Base-by-base conservation (phyloP, 192 early-diverging fungal species). In the Rhizophlyctis rosea region DNA sequence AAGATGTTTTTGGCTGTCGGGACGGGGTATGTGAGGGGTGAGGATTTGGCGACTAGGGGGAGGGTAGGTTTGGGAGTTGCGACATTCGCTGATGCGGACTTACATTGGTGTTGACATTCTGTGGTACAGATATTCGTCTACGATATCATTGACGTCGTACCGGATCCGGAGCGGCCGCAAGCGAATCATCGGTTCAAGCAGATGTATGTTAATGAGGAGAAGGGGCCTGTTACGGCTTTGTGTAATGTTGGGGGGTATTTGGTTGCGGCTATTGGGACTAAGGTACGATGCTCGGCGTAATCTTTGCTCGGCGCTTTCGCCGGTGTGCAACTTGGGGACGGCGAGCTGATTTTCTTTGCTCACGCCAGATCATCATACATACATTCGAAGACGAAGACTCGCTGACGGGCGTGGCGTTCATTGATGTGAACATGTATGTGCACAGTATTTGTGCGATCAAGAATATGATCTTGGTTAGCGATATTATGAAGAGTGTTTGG, bases 111-210 rank as follows among this genome's bases (percentile, higher is more conserved):
- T n/a, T n/a, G n/a, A n/a, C n/a, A n/a, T n/a, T n/a, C n/a, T n/a
- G n/a, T 68, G 35, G 50, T 35, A 16, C 70, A 91, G 81, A 82
- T 98, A 49, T 87, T 92, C 49, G 74, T 99, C 27, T 97, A 90
- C 65, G 97, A 99, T 47, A 83, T 98, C 35, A 90, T 96, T 75
- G 92, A 95, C 72, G 93, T 99, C 34, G 94, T 99, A 31, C 97
- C 97, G 3, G 93, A 96, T 68, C 86, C 88, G 0, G 90, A 91
- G 47, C 90, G 90, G 52, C 95, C 97, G 29, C 91, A 93, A 72
- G 95, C 94, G 0, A 94, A 91, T 66, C 92, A 94, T 67, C 88
- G 88, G 60, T 86, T 95, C 60, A 98, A 98, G 61, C 64, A 90
- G 52, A 68, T 95, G 28, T 90, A 82, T 57, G 77, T 76, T 14